These are phyloP conservation scores for Sphaerulina musiva DNA, from an alignment of 2,329 filamentous ascomycete genomes.

Conservation along the genomic window DNA sequence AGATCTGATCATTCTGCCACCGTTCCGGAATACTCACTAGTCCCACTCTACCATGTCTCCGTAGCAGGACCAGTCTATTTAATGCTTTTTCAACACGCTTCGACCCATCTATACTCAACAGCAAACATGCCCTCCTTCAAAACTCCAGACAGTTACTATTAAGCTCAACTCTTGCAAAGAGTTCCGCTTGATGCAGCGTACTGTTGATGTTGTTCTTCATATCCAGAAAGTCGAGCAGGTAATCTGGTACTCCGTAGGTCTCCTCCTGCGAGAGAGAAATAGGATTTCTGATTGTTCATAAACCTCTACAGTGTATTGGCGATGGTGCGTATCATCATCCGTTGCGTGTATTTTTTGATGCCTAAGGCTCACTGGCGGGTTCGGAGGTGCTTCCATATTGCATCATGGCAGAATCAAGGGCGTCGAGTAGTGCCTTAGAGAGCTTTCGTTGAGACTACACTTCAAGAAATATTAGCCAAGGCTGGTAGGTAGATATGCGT, in stretches of 20 bases:
- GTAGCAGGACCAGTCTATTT: conserved; percentile 1
- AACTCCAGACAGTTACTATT: background rate
- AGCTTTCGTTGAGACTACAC: too few relatives aligned
- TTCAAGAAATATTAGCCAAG: too few relatives aligned
- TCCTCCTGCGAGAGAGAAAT: background rate
- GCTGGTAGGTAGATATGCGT: too few relatives aligned
- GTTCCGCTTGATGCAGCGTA: background rate
- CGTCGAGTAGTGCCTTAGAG: too few relatives aligned
- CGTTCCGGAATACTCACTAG: background rate
- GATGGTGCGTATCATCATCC: background rate
- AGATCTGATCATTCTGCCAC: conserved; percentile 6
- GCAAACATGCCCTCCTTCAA: conserved; percentile 1
- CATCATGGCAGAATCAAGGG: too few relatives aligned
- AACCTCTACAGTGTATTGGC: background rate
- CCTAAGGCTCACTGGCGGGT: background rate
- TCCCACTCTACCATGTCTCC: background rate
- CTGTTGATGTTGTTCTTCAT: background rate
- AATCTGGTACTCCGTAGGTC: background rate
- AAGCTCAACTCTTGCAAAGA: background rate
- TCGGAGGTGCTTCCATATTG: background rate
- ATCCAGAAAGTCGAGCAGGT: background rate
- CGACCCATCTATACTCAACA: background rate
- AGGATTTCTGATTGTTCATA: background rate
- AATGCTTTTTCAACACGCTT: background rate
- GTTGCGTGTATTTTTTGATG: background rate